Percentiles rank a stretch among this genome's conserved stretches.
Conservation (phyloP, 257 asterid species). For the Nicotiana tabacum region DNA sequence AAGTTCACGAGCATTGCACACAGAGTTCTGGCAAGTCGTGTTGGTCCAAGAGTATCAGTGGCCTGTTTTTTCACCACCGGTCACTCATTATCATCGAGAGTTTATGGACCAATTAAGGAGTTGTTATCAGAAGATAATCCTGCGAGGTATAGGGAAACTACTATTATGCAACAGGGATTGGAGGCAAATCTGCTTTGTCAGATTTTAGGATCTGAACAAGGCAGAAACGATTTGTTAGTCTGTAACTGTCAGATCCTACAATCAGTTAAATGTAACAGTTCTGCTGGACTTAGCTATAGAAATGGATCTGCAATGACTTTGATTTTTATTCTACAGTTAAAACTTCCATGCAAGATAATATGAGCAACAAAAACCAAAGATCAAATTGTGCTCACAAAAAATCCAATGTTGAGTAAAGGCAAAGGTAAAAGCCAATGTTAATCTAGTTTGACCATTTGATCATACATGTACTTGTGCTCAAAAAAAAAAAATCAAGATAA, state of each 20-base stretch:
- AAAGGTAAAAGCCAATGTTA: too few species aligned
- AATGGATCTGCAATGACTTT: background rate
- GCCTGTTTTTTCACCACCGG: constrained; percentile 16
- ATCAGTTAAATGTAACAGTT: background rate
- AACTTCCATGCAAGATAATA: too few species aligned
- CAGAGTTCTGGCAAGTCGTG: constrained; percentile 11
- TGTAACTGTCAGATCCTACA: background rate
- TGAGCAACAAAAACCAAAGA: too few species aligned
- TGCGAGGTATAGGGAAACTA: constrained; percentile 6
- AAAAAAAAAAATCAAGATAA: too few species aligned
- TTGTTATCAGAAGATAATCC: constrained; percentile 11
- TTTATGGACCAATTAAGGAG: constrained; percentile 3
- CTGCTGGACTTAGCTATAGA: background rate
- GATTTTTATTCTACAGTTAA: background rate
- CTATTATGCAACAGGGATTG: constrained; percentile 1
- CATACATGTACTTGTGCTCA: too few species aligned
- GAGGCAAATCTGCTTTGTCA: constrained; percentile 4
- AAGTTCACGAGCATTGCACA: constrained; percentile 16
- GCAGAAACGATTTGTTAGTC: background rate
- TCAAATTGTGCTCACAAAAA: too few species aligned
- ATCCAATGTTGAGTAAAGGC: too few species aligned
- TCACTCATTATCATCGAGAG: constrained; percentile 9
- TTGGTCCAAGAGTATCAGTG: constrained; percentile 17
- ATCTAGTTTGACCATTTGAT: too few species aligned
- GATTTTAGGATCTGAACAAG: constrained; percentile 3